Percentiles rank a stretch among this genome's conserved stretches.
Evolutionary conservation across 2,329 filamentous ascomycete genomes (phyloP).

Genomic region (Lasiodiplodia citricola): DNA sequence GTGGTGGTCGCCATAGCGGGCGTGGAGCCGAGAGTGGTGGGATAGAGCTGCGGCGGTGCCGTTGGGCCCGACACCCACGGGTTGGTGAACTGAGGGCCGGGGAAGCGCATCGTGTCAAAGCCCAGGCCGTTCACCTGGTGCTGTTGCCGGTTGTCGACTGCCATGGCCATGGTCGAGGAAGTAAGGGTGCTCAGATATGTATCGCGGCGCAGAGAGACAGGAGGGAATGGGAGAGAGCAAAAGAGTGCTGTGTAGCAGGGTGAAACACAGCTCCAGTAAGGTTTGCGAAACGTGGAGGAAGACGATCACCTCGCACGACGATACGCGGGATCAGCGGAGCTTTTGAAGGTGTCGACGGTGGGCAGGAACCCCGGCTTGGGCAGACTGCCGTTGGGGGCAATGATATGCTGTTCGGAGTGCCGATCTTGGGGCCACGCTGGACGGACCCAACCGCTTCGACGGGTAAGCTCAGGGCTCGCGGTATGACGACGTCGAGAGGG

Average conservation of each 20-base stretch:
- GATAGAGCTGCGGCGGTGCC: constrained; percentile 67
- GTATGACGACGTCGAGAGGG: constrained; percentile 27
- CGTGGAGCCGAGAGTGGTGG: constrained; percentile 65
- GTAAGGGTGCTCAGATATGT: constrained; percentile 27
- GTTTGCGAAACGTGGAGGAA: constrained; percentile 54
- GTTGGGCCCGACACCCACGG: constrained; percentile 75
- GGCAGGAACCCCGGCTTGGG: constrained; percentile 27
- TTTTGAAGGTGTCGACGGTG: constrained; percentile 46
- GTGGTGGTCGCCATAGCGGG: constrained; percentile 61
- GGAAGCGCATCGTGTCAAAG: constrained; percentile 80
- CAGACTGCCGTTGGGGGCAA: constrained; percentile 40
- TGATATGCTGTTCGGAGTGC: constrained; percentile 43
- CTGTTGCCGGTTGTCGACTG: constrained; percentile 85
- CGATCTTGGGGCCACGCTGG: constrained; percentile 38
- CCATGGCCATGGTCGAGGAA: constrained; percentile 78
- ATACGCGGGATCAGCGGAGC: constrained; percentile 55
- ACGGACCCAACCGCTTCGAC: constrained; percentile 43
- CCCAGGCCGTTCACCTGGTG: constrained; percentile 69
- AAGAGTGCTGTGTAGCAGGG: constrained; percentile 31
- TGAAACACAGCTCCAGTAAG: constrained; percentile 44
- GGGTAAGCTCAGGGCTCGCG: constrained; percentile 42
- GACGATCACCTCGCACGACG: constrained; percentile 51
- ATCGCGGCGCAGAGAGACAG: constrained; percentile 24
- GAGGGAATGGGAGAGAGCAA: constrained; percentile 28
- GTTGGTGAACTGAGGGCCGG: constrained; percentile 80